Evolutionary conservation across 139 green algal genomes (phyloP), one percentile per base, ranked within the genome.

Genomic region (Monoraphidium neglectum): DNA sequence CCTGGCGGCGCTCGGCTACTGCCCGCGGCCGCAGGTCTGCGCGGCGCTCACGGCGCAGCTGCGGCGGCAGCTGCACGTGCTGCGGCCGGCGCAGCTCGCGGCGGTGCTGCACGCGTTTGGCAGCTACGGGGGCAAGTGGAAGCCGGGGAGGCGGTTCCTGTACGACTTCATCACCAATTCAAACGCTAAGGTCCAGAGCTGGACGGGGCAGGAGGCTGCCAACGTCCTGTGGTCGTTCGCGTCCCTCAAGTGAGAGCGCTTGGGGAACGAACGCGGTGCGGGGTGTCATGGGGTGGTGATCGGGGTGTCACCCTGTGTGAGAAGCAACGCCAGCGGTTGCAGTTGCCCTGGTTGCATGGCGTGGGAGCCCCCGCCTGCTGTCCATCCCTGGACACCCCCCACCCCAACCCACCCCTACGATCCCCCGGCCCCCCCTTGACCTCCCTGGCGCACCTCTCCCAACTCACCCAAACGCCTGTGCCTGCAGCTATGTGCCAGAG

Each of bases 161-260:
- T 77, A 63, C 49, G 72, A 77, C 60, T 77, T 77, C 33, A 35
- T 77, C 40, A 63, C 21, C 16, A 28, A 57, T 30, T 53, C n/a
- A 46, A 10, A 18, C 60, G 4, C 40, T 21, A 26, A 70, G 59
- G 70, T 77, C 57, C 28, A 62, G 28, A 60, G 59, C 1, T 77
- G 72, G 72, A 70, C 24, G n/a, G 59, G 38, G 0, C n/a, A 51
- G 2, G 57, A 77, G 60, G 72, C 72, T 2, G 38, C 59, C 10
- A 60, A 77, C 35, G 72, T 77, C 59, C 60, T 77, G 30, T 77
- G 72, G 72, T 40, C 60, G 32, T 77, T 77, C 59, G 59, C 72
- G 28, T 36, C 43, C 18, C 68, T 70, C 59, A 70, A 60, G 72
- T 77, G 46, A 18, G 57, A 1, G n/a, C 30, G 8, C 43, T 51